These are phyloP conservation scores for Oxytropis ochrocephala DNA, from an alignment of 306 rosid genomes.

Conservation along the genomic window DNA sequence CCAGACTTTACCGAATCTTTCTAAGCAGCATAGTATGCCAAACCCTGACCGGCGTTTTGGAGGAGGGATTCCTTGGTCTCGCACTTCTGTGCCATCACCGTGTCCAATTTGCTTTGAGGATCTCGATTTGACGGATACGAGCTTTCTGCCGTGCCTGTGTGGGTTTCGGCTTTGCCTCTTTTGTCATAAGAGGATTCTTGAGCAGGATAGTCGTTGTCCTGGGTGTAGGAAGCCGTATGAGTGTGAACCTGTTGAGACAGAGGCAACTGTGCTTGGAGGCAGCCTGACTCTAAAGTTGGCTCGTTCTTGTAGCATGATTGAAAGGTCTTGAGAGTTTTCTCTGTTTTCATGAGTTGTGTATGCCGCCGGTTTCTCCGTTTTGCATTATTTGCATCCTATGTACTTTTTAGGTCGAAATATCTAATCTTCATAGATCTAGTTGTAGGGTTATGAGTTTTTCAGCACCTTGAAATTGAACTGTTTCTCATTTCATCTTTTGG, in stretches of 20 bases:
- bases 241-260: conserved; percentile 48
- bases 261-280: conserved; percentile 55
- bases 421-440: conserved; percentile 48
- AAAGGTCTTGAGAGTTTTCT: conserved; percentile 56
- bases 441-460: conserved; percentile 45
- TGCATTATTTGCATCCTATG: conserved; percentile 35
- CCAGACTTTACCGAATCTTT: conserved; percentile 77
- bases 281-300: conserved; percentile 59
- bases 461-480: conserved; percentile 49
- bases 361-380: conserved; percentile 34
- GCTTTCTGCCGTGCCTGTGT: conserved; percentile 81
- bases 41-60: conserved; percentile 43
- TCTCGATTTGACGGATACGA: conserved; percentile 80
- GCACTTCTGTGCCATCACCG: conserved; percentile 41
- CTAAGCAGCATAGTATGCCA: conserved; percentile 77
- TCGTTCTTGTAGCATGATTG: conserved; percentile 76
- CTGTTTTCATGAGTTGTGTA: conserved; percentile 37
- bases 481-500: conserved; percentile 48
- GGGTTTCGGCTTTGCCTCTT: conserved; percentile 96
- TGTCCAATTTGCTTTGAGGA: conserved; percentile 97
- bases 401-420: conserved; percentile 34
- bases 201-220: conserved; percentile 90
- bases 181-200: conserved; percentile 96
- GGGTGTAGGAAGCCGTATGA: conserved; percentile 94
- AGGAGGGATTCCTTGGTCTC: conserved; percentile 57